Conservation (phyloP, 345 rosid species). For the Corchorus capsularis region DNA sequence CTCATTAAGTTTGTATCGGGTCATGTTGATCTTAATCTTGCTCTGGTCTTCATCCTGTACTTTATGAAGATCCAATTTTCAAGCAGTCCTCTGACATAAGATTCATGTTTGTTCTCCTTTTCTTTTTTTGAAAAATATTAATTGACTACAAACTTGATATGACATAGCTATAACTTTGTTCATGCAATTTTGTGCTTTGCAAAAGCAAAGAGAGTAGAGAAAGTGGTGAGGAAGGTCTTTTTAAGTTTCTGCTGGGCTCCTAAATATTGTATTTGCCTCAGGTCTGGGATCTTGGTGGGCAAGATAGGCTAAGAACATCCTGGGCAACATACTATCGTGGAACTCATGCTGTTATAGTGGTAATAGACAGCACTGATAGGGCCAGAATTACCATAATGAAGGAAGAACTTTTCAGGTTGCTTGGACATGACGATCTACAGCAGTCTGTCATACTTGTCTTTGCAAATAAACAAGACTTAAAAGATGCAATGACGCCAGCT, state of each 20-base stretch:
- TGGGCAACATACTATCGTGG: conserved; percentile 97
- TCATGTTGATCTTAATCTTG: neutral
- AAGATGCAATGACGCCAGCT: conserved; percentile 92
- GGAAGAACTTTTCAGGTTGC: conserved; percentile 78
- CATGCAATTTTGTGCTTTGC: neutral
- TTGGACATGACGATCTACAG: conserved; percentile 82
- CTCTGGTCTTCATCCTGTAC: conserved; percentile 17
- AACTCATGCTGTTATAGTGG: conserved; percentile 83
- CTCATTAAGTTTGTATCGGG: neutral
- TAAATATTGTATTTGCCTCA: conserved; percentile 26
- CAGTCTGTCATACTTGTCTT: conserved; percentile 73
- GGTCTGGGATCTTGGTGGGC: conserved; percentile 99
- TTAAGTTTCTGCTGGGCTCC: neutral
- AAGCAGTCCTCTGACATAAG: neutral
- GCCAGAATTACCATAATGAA: conserved; percentile 84
- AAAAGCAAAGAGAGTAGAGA: neutral
- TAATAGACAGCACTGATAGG: conserved; percentile 95
- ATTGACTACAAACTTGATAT: neutral
- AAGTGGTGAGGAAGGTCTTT: neutral
- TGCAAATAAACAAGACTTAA: conserved; percentile 91
- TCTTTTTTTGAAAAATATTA: neutral
- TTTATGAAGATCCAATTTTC: neutral
- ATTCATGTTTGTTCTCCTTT: neutral
- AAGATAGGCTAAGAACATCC: conserved; percentile 87
- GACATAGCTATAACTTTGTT: neutral